phyloP scores from a whole-genome alignment of 306 rosid genomes.

The Corylus heterophylla region DNA sequence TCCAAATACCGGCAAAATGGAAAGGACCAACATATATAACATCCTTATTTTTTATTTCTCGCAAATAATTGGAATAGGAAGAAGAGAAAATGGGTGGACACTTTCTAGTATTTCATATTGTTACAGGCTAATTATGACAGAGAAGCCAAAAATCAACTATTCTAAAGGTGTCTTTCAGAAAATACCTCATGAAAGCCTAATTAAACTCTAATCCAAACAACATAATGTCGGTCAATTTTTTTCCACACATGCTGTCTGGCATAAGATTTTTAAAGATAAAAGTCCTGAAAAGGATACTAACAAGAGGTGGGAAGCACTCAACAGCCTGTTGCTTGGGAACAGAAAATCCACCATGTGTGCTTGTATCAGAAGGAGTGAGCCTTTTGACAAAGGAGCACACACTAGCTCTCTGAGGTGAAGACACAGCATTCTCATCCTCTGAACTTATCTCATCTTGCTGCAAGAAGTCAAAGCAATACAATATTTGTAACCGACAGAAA shows the following conservation, averaged over 20 bases:
- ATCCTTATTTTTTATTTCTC: background rate
- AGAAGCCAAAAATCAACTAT: background rate
- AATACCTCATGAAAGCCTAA: background rate
- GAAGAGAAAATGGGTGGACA: constrained; percentile 1
- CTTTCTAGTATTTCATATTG: background rate
- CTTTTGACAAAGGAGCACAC: constrained; percentile 38
- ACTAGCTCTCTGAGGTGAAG: constrained; percentile 20
- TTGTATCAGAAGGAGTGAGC: constrained; percentile 72
- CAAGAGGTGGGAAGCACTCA: constrained; percentile 65
- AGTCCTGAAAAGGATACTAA: constrained; percentile 37
- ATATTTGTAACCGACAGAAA: constrained; percentile 9
- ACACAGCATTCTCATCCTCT: constrained; percentile 17
- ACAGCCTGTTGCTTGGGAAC: constrained; percentile 58
- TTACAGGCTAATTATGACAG: background rate
- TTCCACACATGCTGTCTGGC: background rate
- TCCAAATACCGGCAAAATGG: background rate
- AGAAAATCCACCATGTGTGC: constrained; percentile 76
- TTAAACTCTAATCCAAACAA: background rate
- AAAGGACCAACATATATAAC: too few species aligned
- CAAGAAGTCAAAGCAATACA: constrained; percentile 21
- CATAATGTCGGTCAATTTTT: background rate
- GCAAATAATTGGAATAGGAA: background rate
- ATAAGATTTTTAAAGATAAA: background rate
- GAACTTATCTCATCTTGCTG: constrained; percentile 38
- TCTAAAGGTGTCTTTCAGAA: background rate